Evolutionary conservation across 176 grass and related monocot species (phyloP), one percentile per base, ranked within the genome.

Genomic region (Avena sativa): DNA sequence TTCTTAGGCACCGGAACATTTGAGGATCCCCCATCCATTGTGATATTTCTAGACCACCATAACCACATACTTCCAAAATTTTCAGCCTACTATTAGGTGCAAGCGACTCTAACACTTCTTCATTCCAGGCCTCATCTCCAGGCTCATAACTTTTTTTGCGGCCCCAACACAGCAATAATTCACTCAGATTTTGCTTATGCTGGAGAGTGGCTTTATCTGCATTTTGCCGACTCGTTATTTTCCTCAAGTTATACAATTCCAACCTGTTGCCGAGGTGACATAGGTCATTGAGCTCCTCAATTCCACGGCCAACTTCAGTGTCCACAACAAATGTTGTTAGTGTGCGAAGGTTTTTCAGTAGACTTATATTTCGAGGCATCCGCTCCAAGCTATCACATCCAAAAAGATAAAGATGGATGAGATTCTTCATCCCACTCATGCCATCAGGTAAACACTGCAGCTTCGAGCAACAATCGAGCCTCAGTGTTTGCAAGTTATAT

Each of bases 201-300:
- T 82, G 71, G 32, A 87, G 50, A 47, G 57, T 82, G 48, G 36
- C 70, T 12, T 79, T n/a, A 2, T 62, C 23, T 44, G 57, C 78
- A 46, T 76, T 32, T 30, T 34, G 3, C 6, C 20, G 3, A 16
- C 9, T 57, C 30, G 44, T 82, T 30, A 81, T 73, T 47, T 87
- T 57, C 4, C 5, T 20, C 51, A 87, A 56, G 10, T 67, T 87
- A 8, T n/a, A 87, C 14, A 87, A 7, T 16, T 46, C 59, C 47
- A 87, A 67, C 14, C 6, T 75, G n/a, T 76, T 48, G 2, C 2
- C 58, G 47, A 88, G 79, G 2, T 82, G 59, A 4, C 7, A 1
- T 17, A 88, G 21, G 6, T 82, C 34, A n/a, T 76, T 46, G 32
- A 82, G 79, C 86, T 87, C 86, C n/a, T 87, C 79, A 0, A 87